phyloP scores from a whole-genome alignment of 1,139 yeast genomes.

The Candida tetrigidarum region DNA sequence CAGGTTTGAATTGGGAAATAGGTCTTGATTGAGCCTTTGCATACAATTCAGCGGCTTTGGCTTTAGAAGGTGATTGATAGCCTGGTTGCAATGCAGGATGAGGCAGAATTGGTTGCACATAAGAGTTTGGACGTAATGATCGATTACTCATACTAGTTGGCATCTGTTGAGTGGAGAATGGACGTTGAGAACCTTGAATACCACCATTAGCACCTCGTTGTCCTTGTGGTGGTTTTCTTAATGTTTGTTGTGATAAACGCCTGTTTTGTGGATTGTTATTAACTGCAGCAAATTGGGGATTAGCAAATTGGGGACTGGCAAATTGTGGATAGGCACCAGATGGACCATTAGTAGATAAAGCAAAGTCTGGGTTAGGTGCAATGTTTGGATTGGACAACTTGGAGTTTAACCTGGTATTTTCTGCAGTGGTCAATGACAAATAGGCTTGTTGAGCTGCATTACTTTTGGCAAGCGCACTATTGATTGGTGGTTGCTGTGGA shows the following conservation, averaged over 20 bases:
- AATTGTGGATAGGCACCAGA: constrained; percentile 19
- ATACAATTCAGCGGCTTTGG: constrained; percentile 52
- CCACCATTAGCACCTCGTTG: constrained; percentile 2
- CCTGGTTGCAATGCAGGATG: constrained; percentile 47
- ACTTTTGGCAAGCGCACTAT: constrained; percentile 15
- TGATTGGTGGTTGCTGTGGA: constrained; percentile 12
- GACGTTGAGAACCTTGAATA: constrained; percentile 26
- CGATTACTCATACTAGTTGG: constrained; percentile 34
- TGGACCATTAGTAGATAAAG: constrained; percentile 5
- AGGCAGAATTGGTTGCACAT: constrained; percentile 47
- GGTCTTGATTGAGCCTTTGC: constrained; percentile 53
- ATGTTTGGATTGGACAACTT: constrained; percentile 34
- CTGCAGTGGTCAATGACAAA: constrained; percentile 72
- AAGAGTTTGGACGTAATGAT: constrained; percentile 35
- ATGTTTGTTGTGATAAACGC: constrained; percentile 37
- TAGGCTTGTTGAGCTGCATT: constrained; percentile 65
- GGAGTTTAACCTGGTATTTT: constrained; percentile 74
- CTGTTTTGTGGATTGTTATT: constrained; percentile 18
- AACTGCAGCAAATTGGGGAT: constrained; percentile 8
- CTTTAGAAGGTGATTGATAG: constrained; percentile 47
- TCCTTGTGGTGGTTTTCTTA: constrained; percentile 27
- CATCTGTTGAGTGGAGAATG: constrained; percentile 29
- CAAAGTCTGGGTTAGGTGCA: constrained; percentile 10
- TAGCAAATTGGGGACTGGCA: constrained; percentile 9
- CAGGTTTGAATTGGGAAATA: constrained; percentile 39